Conservation (phyloP, 1,284 basidiomycete genomes). For the Xerocomus tenax region DNA sequence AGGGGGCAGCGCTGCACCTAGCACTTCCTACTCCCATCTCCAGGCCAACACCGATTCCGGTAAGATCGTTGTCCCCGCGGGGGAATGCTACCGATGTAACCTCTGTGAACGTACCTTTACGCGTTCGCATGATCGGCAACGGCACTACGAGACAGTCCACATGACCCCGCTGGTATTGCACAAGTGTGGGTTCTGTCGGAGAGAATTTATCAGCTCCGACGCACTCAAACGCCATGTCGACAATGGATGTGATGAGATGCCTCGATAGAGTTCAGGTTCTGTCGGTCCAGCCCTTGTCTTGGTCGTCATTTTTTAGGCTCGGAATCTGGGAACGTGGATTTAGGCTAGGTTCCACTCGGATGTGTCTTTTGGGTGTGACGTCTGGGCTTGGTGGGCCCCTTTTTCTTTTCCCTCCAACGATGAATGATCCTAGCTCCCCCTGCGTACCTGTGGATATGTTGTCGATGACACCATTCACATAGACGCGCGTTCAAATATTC, state of each 20-base stretch:
- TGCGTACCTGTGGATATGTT: too few relatives aligned
- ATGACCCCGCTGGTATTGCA: conserved; percentile 50
- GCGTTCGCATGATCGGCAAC: conserved; percentile 67
- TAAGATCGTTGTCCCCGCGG: conserved; percentile 25
- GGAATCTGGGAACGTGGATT: conserved; percentile 17
- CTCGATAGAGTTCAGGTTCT: conserved; percentile 26
- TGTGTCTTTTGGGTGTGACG: conserved; percentile 12
- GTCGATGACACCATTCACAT: too few relatives aligned
- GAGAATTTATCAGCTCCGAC: conserved; percentile 62
- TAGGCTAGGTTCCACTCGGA: conserved; percentile 11
- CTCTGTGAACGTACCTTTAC: conserved; percentile 69
- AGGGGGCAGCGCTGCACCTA: conserved; percentile 10
- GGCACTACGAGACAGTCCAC: conserved; percentile 71
- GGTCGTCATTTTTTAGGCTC: conserved; percentile 5
- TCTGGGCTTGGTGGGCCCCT: conserved; percentile 11
- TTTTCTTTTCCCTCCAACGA: conserved; percentile 12
- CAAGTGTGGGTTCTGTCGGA: conserved; percentile 58
- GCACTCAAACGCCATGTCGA: conserved; percentile 55
- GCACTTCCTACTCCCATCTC: conserved; percentile 16
- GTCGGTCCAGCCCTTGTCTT: neutral
- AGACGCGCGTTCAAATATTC: too few relatives aligned
- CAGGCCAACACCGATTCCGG: conserved; percentile 12
- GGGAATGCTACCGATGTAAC: conserved; percentile 59
- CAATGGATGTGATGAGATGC: conserved; percentile 60
- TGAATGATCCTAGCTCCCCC: conserved; percentile 17